Evolutionary conservation across 1,139 yeast genomes (phyloP), one percentile per base, ranked within the genome.

Genomic region (Candida mesenterica): DNA sequence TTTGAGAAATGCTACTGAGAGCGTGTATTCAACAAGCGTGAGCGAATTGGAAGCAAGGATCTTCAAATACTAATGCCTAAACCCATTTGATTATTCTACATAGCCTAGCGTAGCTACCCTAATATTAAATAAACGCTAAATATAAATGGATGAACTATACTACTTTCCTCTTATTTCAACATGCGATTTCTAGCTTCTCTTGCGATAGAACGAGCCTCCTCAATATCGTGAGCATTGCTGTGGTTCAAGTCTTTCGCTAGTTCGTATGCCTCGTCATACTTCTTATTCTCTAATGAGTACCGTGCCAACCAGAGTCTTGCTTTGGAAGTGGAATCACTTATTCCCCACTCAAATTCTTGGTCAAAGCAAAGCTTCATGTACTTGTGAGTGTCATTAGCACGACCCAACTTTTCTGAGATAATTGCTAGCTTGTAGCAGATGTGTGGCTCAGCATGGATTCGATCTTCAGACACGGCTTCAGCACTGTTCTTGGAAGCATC

Each of bases 251-350:
- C 87, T 40, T 77, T 75, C 0, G 96, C 94, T 50, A 84, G 77
- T 33, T 74, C 78, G 45, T 82, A 81, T 0, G 97, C 96, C 39
- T 69, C 74, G 30, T 76, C 77, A 65, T 75, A 89, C 42, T 79
- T 75, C 14, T 73, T 66, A 32, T 62, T 62, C 14, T 68, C 68
- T 44, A 82, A 61, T 28, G 89, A 92, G 49, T 73, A 65, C 41
- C 80, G 72, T 1, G 97, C 96, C 22, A 90, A 63, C 97, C 97
- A 90, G 41, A 90, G 64, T 31, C 94, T 67, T 0, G 97, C 95
- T 50, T 81, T 84, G 8, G 87, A 75, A 0, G 88, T 82, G 48
- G 88, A 94, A 47, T 85, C 92, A 15, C 81, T 77, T 3, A 75
- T 70, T 1, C 88, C 92, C 59, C 81, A 81, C 36, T 74, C 77